A percentile compares a stretch with the other conserved stretches of the same genome.
Conservation (phyloP, 306 rosid species). For the Vicia sativa region DNA sequence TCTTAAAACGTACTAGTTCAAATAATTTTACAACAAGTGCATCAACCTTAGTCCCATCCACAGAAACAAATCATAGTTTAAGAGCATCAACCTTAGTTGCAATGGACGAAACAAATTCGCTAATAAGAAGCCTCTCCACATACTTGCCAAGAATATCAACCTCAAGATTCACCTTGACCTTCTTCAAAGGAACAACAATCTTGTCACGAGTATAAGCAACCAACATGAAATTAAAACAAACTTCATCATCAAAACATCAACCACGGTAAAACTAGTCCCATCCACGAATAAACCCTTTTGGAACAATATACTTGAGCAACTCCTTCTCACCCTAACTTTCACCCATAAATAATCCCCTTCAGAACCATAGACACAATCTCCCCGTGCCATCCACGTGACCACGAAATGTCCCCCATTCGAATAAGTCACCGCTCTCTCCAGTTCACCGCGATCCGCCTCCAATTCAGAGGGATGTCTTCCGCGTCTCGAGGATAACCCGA, state of each 20-base stretch:
- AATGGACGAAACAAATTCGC: constrained; percentile 57
- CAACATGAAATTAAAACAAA: constrained; percentile 82
- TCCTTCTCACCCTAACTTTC: constrained; percentile 56
- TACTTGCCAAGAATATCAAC: constrained; percentile 92
- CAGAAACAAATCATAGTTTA: not conserved
- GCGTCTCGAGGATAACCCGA: constrained; percentile 89
- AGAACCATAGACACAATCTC: constrained; percentile 59
- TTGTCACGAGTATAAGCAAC: constrained; percentile 80
- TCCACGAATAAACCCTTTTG: constrained; percentile 87
- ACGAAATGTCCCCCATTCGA: constrained; percentile 95
- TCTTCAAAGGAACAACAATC: constrained; percentile 82
- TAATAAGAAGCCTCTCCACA: constrained; percentile 83
- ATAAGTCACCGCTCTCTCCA: constrained; percentile 82
- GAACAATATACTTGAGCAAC: constrained; percentile 66
- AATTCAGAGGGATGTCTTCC: constrained; percentile 78
- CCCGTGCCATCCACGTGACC: constrained; percentile 96
- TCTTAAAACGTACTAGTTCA: too few species aligned
- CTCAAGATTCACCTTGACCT: constrained; percentile 85
- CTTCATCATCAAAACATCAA: constrained; percentile 80
- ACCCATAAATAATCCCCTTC: constrained; percentile 88
- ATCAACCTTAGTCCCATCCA: too few species aligned
- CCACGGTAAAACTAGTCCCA: constrained; percentile 97
- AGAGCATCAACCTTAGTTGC: constrained; percentile 42
- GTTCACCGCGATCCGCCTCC: constrained; percentile 65
- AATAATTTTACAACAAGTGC: too few species aligned